phyloP scores from a whole-genome alignment of 2,329 filamentous ascomycete species.

The Fusarium praegraminearum region DNA sequence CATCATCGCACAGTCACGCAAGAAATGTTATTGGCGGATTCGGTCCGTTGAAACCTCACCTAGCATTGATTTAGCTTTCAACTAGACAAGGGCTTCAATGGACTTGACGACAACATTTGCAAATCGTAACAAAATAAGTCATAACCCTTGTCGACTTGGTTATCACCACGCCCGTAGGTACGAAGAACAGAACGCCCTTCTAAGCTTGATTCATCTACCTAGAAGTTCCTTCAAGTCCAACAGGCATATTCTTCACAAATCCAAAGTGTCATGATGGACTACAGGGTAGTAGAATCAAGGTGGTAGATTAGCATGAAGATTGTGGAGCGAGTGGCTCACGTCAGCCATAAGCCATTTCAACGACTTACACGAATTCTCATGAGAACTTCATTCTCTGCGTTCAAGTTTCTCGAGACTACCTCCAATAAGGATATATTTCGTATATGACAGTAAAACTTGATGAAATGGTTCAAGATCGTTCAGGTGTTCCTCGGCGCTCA shows the following conservation, averaged over 20 bases:
- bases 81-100: background rate
- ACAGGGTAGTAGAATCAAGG: constrained; percentile 6
- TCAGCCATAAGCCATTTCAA: constrained; percentile 39
- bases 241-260: background rate
- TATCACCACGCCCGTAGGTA: constrained; percentile 13
- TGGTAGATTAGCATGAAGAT: constrained; percentile 5
- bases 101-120: constrained; percentile 17
- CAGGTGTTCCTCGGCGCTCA: background rate
- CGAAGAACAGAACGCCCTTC: background rate
- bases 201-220: no score
- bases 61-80: background rate
- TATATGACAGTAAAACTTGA: background rate
- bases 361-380: constrained; percentile 32
- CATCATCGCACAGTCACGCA: background rate
- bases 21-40: constrained; percentile 10
- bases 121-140: constrained; percentile 2
- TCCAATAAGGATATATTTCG: background rate
- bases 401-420: constrained; percentile 7
- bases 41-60: background rate
- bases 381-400: constrained; percentile 6
- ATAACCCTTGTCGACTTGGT: background rate
- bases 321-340: constrained; percentile 42
- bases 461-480: constrained; percentile 27
- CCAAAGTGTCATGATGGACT: background rate
- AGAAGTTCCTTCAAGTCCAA: background rate